Evolutionary conservation across 331 rosid species (phyloP).

Genomic region (Cydonia oblonga): DNA sequence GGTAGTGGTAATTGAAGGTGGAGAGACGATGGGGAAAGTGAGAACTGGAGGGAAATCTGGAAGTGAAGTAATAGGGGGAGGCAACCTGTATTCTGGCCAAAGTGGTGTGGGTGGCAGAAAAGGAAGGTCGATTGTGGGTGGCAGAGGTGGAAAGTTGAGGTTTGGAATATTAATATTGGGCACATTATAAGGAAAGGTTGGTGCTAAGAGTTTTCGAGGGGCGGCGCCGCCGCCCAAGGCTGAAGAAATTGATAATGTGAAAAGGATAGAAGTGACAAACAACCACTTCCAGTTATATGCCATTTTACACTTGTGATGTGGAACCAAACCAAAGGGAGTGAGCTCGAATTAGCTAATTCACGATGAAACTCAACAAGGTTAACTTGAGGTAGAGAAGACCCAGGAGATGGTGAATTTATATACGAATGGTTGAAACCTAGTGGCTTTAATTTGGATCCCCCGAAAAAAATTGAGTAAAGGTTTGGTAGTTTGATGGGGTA

Average conservation of each 20-base stretch:
- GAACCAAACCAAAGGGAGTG: not conserved
- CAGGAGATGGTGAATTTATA: not conserved
- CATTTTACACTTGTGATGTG: not conserved
- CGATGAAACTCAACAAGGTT: not conserved
- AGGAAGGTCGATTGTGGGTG: too few relatives aligned
- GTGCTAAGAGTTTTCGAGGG: not conserved
- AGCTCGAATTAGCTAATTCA: not conserved
- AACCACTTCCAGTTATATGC: not conserved
- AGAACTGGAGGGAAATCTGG: not conserved
- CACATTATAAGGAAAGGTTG: not conserved
- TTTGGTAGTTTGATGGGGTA: not conserved
- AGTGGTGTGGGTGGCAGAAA: not conserved
- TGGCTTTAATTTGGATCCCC: not conserved
- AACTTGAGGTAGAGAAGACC: not conserved
- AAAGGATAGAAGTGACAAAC: not conserved
- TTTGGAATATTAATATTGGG: not conserved
- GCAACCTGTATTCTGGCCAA: not conserved
- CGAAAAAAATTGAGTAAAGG: not conserved
- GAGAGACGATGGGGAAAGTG: not conserved
- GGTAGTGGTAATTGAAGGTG: not conserved
- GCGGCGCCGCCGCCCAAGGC: not conserved
- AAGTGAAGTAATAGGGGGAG: not conserved
- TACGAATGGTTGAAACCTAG: not conserved
- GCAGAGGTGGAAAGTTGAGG: not conserved
- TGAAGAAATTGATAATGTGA: not conserved